A percentile compares a stretch with the other conserved stretches of the same genome.
phyloP scores from a whole-genome alignment of 306 rosid genomes.

The Geum urbanum region DNA sequence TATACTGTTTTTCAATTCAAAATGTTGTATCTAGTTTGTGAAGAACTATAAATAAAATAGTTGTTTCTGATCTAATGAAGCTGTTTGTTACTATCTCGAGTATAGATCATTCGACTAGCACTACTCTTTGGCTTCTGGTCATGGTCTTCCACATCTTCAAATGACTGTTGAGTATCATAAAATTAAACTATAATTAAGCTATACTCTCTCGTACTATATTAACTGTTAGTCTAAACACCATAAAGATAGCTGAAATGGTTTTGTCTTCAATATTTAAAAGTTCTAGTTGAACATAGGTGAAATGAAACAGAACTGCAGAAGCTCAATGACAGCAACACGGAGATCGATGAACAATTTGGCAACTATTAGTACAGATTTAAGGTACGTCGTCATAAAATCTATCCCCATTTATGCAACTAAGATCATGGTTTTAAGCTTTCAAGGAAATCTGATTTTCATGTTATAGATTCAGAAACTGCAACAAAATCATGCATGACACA shows the following conservation, averaged over 20 bases:
- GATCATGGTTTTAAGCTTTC: not conserved
- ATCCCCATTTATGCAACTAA: constrained; percentile 6
- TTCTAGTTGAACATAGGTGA: not conserved
- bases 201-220: not conserved
- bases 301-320: not conserved
- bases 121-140: not conserved
- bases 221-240: no score
- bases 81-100: not conserved
- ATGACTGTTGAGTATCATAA: not conserved
- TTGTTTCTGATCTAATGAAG: not conserved
- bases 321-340: not conserved
- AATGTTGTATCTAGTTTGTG: constrained; percentile 23
- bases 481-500: not conserved
- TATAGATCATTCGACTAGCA: not conserved
- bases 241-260: not conserved
- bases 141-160: not conserved
- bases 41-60: constrained; percentile 9
- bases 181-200: no score
- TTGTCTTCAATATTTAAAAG: not conserved
- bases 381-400: not conserved
- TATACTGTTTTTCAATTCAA: constrained; percentile 12
- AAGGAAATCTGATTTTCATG: not conserved
- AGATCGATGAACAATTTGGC: not conserved
- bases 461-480: not conserved
- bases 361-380: not conserved